Evolutionary conservation across 176 grass and related monocot species (phyloP).

Genomic region (Triticum dicoccoides): DNA sequence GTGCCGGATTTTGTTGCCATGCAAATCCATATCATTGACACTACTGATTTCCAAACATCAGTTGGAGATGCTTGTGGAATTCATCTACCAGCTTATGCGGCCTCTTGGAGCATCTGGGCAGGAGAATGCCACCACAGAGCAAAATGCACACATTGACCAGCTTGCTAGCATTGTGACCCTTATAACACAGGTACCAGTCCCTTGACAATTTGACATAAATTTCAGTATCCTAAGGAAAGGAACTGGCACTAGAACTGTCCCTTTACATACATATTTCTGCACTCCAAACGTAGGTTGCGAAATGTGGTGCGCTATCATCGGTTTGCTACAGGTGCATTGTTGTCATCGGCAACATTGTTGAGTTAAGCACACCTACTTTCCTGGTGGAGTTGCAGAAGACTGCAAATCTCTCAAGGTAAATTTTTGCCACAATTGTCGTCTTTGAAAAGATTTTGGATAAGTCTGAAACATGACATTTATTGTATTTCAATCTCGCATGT

Average conservation of each 20-base stretch:
- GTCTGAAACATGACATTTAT: not conserved
- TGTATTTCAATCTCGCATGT: slow-evolving; percentile 6
- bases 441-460: not conserved
- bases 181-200: slow-evolving; percentile 39
- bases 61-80: slow-evolving; percentile 41
- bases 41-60: slow-evolving; percentile 22
- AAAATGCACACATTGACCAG: slow-evolving; percentile 27
- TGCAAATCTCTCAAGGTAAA: slow-evolving; percentile 63
- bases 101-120: slow-evolving; percentile 28
- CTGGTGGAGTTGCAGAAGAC: slow-evolving; percentile 46
- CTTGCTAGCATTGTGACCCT: slow-evolving; percentile 39
- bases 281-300: slow-evolving; percentile 43
- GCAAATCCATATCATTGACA: not conserved
- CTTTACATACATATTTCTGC: slow-evolving; percentile 14
- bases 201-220: not conserved
- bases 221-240: not conserved
- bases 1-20: not conserved
- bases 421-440: not conserved
- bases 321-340: slow-evolving; percentile 38
- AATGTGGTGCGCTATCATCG: slow-evolving; percentile 39
- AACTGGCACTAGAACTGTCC: not conserved
- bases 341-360: slow-evolving; percentile 42
- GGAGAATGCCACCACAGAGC: slow-evolving; percentile 33
- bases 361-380: slow-evolving; percentile 41
- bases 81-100: slow-evolving; percentile 46